Base-by-base conservation (phyloP, 2,329 filamentous ascomycete species). In the Colletotrichum scovillei region DNA sequence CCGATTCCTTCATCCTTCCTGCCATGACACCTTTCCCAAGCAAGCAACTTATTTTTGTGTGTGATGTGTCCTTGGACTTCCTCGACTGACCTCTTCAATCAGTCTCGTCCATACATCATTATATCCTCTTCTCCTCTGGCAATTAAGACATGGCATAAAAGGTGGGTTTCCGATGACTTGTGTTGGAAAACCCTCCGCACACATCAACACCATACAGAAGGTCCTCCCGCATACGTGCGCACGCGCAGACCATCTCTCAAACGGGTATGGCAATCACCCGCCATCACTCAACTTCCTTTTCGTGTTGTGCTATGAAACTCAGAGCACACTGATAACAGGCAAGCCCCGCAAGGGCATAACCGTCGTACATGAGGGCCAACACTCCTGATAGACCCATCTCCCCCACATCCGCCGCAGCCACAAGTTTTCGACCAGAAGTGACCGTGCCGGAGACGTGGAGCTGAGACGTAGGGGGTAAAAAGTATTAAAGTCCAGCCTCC, bases 231-330 rank as follows among this genome's bases (percentile, higher is more conserved):
- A 53, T 58, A 52, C 65, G 19, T 42, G 46, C 26, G 63, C 32
- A 55, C 38, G 35, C 46, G 66, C 66, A 57, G 70, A 53, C 60
- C 59, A 59, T 19, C n/a, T 22, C 59, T 73, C 66, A 53, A 65
- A 65, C 22, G 58, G 60, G 55, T 57, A 32, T 63, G 60, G 69
- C 22, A 22, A 59, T 73, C 66, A 42, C 55, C 66, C 68, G 42
- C 55, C 70, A 62, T 59, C 65, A 63, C 65, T 63, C 70, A 73
- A 73, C 70, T 53, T 73, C 66, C 70, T 73, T 72, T 73, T 70
- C 67, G 26, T 65, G 70, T 73, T 73, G 70, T 46, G 66, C 70
- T 73, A 73, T 56, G 69, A 69, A 35, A 22, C 16, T 62, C 70
- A 64, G 46, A 73, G 66, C 70, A 73, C 70, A 69, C 38, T 49